Evolutionary conservation across 306 rosid genomes (phyloP).

Genomic region (Biancaea sappan): DNA sequence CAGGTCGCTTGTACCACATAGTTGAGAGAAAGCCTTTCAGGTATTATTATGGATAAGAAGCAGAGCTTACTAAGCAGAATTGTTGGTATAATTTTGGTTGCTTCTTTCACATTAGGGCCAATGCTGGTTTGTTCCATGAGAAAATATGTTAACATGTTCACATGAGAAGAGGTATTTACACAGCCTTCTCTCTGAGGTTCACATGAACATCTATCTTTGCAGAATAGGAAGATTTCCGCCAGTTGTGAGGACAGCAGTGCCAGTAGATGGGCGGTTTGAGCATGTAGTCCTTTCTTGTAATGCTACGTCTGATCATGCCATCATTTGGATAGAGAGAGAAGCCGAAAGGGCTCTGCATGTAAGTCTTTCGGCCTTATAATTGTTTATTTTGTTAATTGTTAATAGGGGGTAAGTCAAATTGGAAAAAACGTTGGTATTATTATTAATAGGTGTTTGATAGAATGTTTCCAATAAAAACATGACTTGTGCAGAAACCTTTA

Average conservation of each 20-base stretch:
- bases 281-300: slow-evolving; percentile 92
- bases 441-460: background rate
- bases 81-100: background rate
- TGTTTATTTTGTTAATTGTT: slow-evolving; percentile 4
- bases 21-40: slow-evolving; percentile 92
- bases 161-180: background rate
- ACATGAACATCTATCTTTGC: slow-evolving; percentile 32
- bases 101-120: background rate
- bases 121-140: slow-evolving; percentile 12
- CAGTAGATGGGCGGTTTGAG: slow-evolving; percentile 94
- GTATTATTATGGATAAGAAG: slow-evolving; percentile 41
- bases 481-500: background rate
- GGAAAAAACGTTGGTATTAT: background rate
- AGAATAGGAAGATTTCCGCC: slow-evolving; percentile 89
- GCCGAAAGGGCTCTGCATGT: slow-evolving; percentile 79
- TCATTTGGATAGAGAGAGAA: slow-evolving; percentile 92
- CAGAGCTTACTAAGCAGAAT: slow-evolving; percentile 10
- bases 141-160: slow-evolving; percentile 4
- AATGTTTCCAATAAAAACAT: background rate
- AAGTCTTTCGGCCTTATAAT: slow-evolving; percentile 43
- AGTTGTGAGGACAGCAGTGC: slow-evolving; percentile 88
- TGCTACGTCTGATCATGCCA: slow-evolving; percentile 93
- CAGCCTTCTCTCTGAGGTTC: slow-evolving; percentile 9
- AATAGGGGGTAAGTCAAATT: slow-evolving; percentile 2
- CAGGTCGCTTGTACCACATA: slow-evolving; percentile 93